Evolutionary conservation across 768 basidiomycete species (phyloP), one percentile per base, ranked within the genome.

Genomic region (Termitomyces sp.): DNA sequence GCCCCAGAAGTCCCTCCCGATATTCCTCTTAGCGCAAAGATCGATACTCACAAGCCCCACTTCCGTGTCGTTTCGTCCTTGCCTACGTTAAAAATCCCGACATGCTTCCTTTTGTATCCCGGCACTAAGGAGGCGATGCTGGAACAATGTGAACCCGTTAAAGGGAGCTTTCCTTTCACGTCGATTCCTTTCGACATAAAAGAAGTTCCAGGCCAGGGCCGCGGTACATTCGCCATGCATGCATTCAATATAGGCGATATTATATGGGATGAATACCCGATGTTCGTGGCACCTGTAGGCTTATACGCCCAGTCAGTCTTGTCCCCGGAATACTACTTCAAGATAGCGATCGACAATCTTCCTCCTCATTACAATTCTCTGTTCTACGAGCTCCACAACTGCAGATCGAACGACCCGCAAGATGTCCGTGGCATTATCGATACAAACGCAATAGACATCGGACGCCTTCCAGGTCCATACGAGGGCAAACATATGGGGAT

Each of bases 401-500:
- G 67, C 49, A 68, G 57, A 57, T 46, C 57, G 1, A 50, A 40
- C 15, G 40, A 63, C 11, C 36, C 51, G 1, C 34, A 45, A 53
- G 57, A 58, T n/a, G 9, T 62, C 9, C 0, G 5, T 5, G 62
- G 67, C 0, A 67, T 67, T 14, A 5, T 60, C 1, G 37, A 60
- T 34, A 67, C 67, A 17, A 66, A 67, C 43, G 46, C 46, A 29
- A 1, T 67, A 15, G 32, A 9, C 17, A 60, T 67, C 32, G 66
- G 61, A 48, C 37, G 25, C 17, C 47, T 66, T 37, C 65, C 68
- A 17, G 67, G 66, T 29, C 56, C 57, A 6, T 63, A 64, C 34
- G 31, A 58, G n/a, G 57, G 57, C 14, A 37, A 29, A 4, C 49
- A 66, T 49, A 42, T 6, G 4, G 64, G 38, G 4, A 7, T 68